Evolutionary conservation across 2,329 filamentous ascomycete species (phyloP).

Genomic region (Trichophaea hybrida): DNA sequence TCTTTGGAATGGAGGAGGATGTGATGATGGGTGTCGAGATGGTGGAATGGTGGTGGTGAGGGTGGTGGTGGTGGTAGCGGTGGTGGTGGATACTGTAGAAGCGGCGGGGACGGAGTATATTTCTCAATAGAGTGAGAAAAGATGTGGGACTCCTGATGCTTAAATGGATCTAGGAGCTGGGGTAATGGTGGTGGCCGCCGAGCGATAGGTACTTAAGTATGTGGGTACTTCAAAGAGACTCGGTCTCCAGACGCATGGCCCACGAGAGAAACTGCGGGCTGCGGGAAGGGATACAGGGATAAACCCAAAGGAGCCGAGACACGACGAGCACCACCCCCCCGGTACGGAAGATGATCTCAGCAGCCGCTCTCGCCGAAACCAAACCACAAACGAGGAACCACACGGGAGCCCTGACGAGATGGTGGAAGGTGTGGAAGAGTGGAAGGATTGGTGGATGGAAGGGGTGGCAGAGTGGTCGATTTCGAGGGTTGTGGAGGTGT

Average conservation of each 20-base stretch:
- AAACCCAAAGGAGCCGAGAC: neutral
- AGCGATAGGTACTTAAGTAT: neutral
- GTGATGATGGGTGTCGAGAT: neutral
- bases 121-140: no score
- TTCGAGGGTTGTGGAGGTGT: neutral
- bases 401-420: neutral
- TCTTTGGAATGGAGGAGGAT: neutral
- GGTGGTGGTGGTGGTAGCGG: neutral
- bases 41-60: neutral
- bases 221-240: neutral
- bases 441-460: neutral
- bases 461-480: neutral
- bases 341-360: neutral
- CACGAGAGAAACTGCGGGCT: neutral
- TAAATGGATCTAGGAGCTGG: neutral
- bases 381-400: neutral
- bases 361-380: neutral
- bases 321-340: neutral
- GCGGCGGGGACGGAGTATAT: no score
- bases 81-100: neutral
- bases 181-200: slow-evolving; percentile 3
- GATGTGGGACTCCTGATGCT: neutral
- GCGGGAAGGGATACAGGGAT: slow-evolving; percentile 1
- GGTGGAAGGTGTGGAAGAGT: neutral
- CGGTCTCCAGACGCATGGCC: neutral